Conservation (phyloP, 1,284 basidiomycete species). For the Cryptococcus wingfieldii region DNA sequence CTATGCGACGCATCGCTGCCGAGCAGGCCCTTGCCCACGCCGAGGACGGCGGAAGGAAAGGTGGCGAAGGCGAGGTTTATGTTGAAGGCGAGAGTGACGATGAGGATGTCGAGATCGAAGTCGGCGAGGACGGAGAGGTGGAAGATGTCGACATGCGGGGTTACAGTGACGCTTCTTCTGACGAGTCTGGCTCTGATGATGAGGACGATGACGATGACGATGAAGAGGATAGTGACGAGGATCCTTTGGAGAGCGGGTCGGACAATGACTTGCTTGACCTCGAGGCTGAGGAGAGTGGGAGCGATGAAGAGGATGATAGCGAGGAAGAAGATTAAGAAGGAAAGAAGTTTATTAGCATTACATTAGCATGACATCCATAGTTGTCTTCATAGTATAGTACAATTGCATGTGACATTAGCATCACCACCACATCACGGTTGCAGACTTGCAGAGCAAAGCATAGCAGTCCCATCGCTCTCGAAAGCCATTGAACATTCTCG, state of each 20-base stretch:
- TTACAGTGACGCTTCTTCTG: slow-evolving; percentile 50
- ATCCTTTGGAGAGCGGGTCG: slow-evolving; percentile 53
- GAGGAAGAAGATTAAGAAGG: slow-evolving; percentile 48
- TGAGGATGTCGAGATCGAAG: slow-evolving; percentile 60
- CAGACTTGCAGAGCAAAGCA: too few relatives aligned
- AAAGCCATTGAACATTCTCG: too few relatives aligned
- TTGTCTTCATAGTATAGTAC: slow-evolving; percentile 1
- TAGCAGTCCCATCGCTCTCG: too few relatives aligned
- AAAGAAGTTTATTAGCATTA: not conserved
- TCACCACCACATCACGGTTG: not conserved
- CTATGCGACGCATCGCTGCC: slow-evolving; percentile 56
- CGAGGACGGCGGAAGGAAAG: slow-evolving; percentile 28
- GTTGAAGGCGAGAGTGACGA: slow-evolving; percentile 49
- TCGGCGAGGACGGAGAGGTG: slow-evolving; percentile 60
- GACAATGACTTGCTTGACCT: slow-evolving; percentile 63
- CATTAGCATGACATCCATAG: not conserved
- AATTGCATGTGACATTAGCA: slow-evolving; percentile 8
- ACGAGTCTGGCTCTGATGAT: slow-evolving; percentile 20
- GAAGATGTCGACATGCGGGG: slow-evolving; percentile 61
- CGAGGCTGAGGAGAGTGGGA: slow-evolving; percentile 53
- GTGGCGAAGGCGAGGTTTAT: slow-evolving; percentile 46
- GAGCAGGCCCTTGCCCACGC: slow-evolving; percentile 36
- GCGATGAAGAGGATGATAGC: slow-evolving; percentile 61
- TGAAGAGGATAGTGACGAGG: slow-evolving; percentile 54
- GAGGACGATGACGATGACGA: slow-evolving; percentile 55